Evolutionary conservation across 1,284 basidiomycete species (phyloP).

Genomic region (Volvariella volvacea): DNA sequence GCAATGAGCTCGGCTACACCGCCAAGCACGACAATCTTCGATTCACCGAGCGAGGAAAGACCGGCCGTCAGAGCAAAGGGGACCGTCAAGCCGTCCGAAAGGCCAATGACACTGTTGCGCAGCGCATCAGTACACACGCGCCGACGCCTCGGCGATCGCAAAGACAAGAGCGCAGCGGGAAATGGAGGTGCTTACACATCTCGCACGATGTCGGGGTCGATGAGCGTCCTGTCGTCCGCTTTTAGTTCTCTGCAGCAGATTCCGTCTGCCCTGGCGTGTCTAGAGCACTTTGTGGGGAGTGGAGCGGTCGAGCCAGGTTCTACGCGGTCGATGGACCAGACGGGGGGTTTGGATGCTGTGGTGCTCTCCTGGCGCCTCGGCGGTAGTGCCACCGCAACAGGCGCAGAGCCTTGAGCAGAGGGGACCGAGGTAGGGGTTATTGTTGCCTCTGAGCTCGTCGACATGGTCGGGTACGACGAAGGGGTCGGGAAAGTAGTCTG

Average conservation of each 20-base stretch:
- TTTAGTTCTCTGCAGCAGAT: slow-evolving; percentile 82
- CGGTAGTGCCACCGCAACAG: too few relatives aligned
- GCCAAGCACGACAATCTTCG: slow-evolving; percentile 83
- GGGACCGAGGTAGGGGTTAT: neutral
- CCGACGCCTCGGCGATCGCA: neutral
- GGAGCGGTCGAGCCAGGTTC: slow-evolving; percentile 33
- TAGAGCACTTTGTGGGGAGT: slow-evolving; percentile 53
- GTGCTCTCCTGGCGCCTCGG: too few relatives aligned
- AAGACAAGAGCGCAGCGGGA: neutral
- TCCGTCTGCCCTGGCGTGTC: slow-evolving; percentile 46
- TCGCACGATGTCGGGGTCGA: slow-evolving; percentile 81
- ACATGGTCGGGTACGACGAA: too few relatives aligned
- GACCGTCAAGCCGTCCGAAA: slow-evolving; percentile 94
- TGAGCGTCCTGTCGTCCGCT: slow-evolving; percentile 69
- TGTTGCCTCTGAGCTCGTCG: neutral
- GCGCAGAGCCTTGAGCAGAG: too few relatives aligned
- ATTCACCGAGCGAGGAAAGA: slow-evolving; percentile 85
- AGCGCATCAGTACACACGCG: too few relatives aligned
- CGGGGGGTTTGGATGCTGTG: slow-evolving; percentile 46
- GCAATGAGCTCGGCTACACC: slow-evolving; percentile 91
- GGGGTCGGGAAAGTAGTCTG: too few relatives aligned
- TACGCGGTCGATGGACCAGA: slow-evolving; percentile 54
- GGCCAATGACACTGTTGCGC: slow-evolving; percentile 74
- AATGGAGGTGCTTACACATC: slow-evolving; percentile 57
- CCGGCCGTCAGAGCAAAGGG: slow-evolving; percentile 89